Evolutionary conservation across 2,329 filamentous ascomycete genomes (phyloP), one percentile per base, ranked within the genome.

Genomic region (Cladobotryum protrusum): DNA sequence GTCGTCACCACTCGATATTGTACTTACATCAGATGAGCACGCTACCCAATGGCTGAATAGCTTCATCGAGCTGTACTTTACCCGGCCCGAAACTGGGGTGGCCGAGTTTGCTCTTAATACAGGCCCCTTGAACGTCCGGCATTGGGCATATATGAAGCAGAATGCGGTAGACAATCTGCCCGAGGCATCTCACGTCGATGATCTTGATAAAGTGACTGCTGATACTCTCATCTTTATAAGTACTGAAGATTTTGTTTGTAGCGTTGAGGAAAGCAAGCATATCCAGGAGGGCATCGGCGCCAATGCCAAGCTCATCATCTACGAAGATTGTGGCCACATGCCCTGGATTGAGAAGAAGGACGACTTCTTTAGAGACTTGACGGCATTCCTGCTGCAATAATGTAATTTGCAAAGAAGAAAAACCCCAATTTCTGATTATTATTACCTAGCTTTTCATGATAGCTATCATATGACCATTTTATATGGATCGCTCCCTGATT

Each of bases 291-390:
- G 34, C 4, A 50, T 50, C 44, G 43, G 43, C 14, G 14, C 43
- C 4, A 41, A 33, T 17, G 42, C 42, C 12, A 41, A 12, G 24
- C 43, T 40, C 18, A 35, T 50, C 11, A n/a, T 46, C 2, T 50
- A 45, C 39, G 9, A 29, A 14, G n/a, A 42, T 14, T 40, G 33
- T 29, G 48, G 48, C 4, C 48, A 50, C 32, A 50, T 50, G 48
- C 35, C 48, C 8, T 50, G 48, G 48, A 41, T 50, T 29, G 48
- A 50, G 35, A 33, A 45, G 43, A 17, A 14, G 43, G 43, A 45
- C 24, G 20, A 33, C 13, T 33, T 45, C 14, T 45, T 32, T 24
- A 33, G 33, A 13, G 43, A 33, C 4, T 6, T 45, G 7, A 14
- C 34, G 20, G 24, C 20, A 6, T 45, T 45, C 18, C 24, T 45